A percentile compares a stretch with the other conserved stretches of the same genome.
Conservation (phyloP, 306 rosid species). For the Delonix regia region DNA sequence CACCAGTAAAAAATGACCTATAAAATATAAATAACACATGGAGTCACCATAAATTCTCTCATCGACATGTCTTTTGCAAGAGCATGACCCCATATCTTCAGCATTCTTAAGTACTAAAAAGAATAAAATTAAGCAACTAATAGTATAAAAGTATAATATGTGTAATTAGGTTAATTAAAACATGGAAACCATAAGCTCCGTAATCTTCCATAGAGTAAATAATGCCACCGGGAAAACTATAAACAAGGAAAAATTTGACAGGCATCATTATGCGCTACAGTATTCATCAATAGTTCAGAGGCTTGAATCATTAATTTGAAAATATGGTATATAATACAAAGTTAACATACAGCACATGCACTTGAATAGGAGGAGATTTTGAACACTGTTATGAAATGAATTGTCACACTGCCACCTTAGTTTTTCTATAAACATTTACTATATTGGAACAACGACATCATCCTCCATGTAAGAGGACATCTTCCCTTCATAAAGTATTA, state of each 20-base stretch:
- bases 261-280: conserved; percentile 1
- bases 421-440: conserved; percentile 86
- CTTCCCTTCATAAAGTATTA: conserved; percentile 86
- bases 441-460: conserved; percentile 62
- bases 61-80: conserved; percentile 12
- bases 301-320: conserved; percentile 32
- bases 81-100: conserved; percentile 12
- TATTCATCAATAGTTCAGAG: conserved; percentile 17
- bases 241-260: neutral
- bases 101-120: conserved; percentile 5
- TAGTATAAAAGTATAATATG: conserved; percentile 20
- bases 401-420: conserved; percentile 80
- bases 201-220: conserved; percentile 7
- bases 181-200: neutral
- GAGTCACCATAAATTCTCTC: conserved; percentile 32
- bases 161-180: conserved; percentile 5
- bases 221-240: neutral
- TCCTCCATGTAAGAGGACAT: conserved; percentile 89
- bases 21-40: no score
- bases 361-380: conserved; percentile 95
- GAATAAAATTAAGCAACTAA: neutral
- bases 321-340: conserved; percentile 21
- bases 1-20: conserved; percentile 28
- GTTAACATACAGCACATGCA: conserved; percentile 27
- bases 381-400: conserved; percentile 64